Conservation (phyloP, 306 rosid species). For the Dalbergia cochinchinensis region DNA sequence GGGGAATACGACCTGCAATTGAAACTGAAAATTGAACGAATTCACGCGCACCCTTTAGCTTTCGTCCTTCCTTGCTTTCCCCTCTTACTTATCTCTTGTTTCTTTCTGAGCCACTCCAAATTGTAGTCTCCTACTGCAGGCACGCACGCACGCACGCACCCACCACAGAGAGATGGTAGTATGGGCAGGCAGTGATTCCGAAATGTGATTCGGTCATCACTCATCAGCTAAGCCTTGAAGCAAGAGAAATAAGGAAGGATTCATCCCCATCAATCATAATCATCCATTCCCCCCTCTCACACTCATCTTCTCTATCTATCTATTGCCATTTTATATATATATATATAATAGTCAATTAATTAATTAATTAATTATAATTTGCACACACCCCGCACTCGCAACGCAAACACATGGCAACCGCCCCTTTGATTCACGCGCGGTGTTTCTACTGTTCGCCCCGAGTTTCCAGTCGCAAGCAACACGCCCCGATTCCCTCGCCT, state of each 20-base stretch:
- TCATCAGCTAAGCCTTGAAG: not conserved
- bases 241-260: not conserved
- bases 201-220: not conserved
- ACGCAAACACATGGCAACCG: constrained; percentile 40
- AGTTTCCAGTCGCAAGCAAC: constrained; percentile 42
- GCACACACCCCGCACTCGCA: not conserved
- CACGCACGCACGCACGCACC: too few species aligned
- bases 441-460: constrained; percentile 36
- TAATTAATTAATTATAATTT: not conserved
- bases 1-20: too few species aligned
- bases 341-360: too few species aligned
- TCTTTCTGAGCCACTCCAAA: not conserved
- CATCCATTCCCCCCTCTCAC: not conserved
- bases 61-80: too few species aligned
- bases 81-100: too few species aligned
- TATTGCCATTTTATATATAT: not conserved
- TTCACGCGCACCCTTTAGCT: too few species aligned
- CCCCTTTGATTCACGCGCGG: constrained; percentile 50
- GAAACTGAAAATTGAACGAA: too few species aligned
- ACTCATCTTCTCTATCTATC: not conserved
- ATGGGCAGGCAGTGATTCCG: not conserved
- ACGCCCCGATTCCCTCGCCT: constrained; percentile 21
- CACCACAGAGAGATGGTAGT: too few species aligned
- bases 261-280: not conserved
- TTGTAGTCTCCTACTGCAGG: too few species aligned